Evolutionary conservation across 2,329 filamentous ascomycete species (phyloP).

Genomic region (Emmonsia crescens): DNA sequence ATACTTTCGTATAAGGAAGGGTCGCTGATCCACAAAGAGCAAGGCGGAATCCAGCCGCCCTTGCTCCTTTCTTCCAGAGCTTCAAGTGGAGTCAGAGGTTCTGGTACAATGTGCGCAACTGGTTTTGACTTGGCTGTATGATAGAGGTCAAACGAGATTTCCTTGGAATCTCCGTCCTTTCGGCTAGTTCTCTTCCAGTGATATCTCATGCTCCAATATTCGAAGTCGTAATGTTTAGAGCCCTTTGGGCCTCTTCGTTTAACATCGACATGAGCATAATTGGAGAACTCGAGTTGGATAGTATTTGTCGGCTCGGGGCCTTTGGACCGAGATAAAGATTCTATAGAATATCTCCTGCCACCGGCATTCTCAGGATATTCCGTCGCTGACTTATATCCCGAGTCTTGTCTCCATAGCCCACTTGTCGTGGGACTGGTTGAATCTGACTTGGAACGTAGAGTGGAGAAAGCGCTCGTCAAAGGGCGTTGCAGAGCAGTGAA

Average conservation of each 20-base stretch:
- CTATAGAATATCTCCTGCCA: conserved; percentile 10
- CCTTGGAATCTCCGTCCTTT: conserved; percentile 51
- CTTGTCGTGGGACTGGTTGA: conserved; percentile 31
- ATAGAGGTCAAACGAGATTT: conserved; percentile 69
- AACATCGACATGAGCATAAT: conserved; percentile 87
- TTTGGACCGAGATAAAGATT: background rate
- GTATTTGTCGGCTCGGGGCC: conserved; percentile 54
- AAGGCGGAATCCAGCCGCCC: conserved; percentile 83
- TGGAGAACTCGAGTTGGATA: conserved; percentile 88
- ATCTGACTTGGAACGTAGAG: conserved; percentile 46
- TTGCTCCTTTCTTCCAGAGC: conserved; percentile 59
- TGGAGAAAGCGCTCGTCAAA: conserved; percentile 48
- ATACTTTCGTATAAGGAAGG: conserved; percentile 54
- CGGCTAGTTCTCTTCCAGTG: conserved; percentile 67
- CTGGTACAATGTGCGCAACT: conserved; percentile 76
- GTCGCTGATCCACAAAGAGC: conserved; percentile 83
- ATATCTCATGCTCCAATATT: conserved; percentile 85
- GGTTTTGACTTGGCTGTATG: conserved; percentile 53
- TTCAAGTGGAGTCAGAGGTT: conserved; percentile 61
- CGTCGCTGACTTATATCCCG: conserved; percentile 44
- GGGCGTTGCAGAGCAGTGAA: conserved; percentile 47
- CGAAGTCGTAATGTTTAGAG: conserved; percentile 74
- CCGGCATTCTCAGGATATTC: conserved; percentile 29
- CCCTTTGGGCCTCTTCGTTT: conserved; percentile 55
- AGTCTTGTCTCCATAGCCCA: conserved; percentile 46